Base-by-base conservation (phyloP, 2,329 filamentous ascomycete genomes). In the Ilyonectria robusta region DNA sequence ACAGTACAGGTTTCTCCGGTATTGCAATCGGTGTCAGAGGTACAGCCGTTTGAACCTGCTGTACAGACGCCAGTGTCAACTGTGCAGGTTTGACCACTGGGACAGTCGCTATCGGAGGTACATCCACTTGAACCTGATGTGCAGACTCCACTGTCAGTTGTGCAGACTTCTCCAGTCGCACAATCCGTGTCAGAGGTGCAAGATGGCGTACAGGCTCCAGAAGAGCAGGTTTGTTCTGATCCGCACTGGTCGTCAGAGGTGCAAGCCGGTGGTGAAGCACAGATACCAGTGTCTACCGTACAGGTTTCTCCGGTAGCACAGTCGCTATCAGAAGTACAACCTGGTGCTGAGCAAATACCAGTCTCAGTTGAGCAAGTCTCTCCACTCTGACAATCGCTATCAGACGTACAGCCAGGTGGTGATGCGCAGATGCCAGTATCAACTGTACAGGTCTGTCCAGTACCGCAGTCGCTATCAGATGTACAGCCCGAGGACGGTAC, bases 281-380 rank as follows among this genome's bases (percentile, higher is more conserved):
- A n/a, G 60, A 42, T 17, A 57, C 31, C 31, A 33, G 31, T 33
- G 6, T 33, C 31, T 33, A 42, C 17, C 19, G 21, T 10, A 11
- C 62, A 65, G 2, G 57, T 48, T 6, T 60, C 21, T 15, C 59
- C 26, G 3, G 21, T 17, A 2, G 46, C n/a, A 33, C 62, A 65
- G 9, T 51, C 29, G 8, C 7, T 21, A 7, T 51, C 29, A 3
- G 13, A n/a, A 4, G 26, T 19, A 11, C 48, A 51, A 19, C 9
- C 42, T 11, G n/a, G 9, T 10, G n/a, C n/a, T 21, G 19, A 10
- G 23, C 29, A n/a, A 29, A 7, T 33, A 1, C 50, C 50, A 23
- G 50, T 21, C 6, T n/a, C 23, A 26, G 23, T 26, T 26, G 23
- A 26, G 10, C 47, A 50, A 2, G 47, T 50, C 29, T 50, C 13